Conservation (phyloP, 352 stramenopile species). For the Pythium dissimile region DNA sequence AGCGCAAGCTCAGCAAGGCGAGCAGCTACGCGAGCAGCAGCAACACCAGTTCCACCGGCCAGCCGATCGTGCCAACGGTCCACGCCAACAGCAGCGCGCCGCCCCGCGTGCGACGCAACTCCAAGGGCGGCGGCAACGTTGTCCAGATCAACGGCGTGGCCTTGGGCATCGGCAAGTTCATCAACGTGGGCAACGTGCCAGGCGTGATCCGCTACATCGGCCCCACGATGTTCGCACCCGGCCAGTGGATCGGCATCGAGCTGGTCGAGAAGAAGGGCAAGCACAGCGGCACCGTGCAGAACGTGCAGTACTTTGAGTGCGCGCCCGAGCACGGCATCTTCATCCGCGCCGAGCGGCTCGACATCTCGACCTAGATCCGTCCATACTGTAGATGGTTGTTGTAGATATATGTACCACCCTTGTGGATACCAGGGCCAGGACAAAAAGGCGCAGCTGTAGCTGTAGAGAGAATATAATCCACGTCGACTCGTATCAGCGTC, state of each 20-base stretch:
- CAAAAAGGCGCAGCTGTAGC: no score
- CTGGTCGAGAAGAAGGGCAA: conserved; percentile 58
- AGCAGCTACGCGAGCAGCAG: conserved; percentile 14
- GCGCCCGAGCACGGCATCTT: conserved; percentile 58
- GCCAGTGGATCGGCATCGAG: conserved; percentile 75
- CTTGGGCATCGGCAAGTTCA: conserved; percentile 50
- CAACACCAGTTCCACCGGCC: conserved; percentile 8
- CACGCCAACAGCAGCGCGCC: neutral
- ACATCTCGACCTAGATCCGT: conserved; percentile 27
- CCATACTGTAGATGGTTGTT: no score
- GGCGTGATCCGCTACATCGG: conserved; percentile 71
- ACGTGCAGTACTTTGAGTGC: conserved; percentile 59
- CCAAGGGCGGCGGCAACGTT: conserved; percentile 34
- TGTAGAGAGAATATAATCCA: no score
- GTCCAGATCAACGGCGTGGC: conserved; percentile 39
- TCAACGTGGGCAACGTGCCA: conserved; percentile 50
- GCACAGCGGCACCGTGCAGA: conserved; percentile 51
- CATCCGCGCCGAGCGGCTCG: conserved; percentile 56
- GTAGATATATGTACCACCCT: neutral
- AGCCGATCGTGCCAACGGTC: neutral
- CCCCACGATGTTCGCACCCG: conserved; percentile 51
- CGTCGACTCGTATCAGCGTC: no score
- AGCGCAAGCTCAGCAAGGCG: conserved; percentile 13
- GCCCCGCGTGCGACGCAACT: conserved; percentile 28
- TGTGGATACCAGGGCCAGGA: neutral